A percentile compares a stretch with the other conserved stretches of the same genome.
These are phyloP conservation scores for Annona cherimola DNA, from an alignment of 164 flowering plant species.

Conservation along the genomic window DNA sequence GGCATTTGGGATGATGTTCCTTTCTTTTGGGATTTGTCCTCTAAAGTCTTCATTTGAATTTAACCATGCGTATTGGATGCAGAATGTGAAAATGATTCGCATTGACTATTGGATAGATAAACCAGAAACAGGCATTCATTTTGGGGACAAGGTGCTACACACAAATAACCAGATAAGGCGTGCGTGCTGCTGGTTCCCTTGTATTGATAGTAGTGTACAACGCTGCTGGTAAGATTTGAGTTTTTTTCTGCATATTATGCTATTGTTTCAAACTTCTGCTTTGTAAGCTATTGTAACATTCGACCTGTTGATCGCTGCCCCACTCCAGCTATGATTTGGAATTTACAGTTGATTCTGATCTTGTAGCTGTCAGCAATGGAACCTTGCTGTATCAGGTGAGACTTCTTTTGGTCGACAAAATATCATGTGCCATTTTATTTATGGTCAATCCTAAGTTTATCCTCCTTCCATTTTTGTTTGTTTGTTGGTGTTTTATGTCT, in stretches of 20 bases:
- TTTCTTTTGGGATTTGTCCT: too few relatives aligned
- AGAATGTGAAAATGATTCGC: constrained; percentile 79
- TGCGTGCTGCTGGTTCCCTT: constrained; percentile 97
- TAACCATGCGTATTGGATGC: constrained; percentile 39
- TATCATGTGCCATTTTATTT: too few relatives aligned
- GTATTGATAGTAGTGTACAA: constrained; percentile 66
- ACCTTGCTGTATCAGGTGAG: constrained; percentile 82
- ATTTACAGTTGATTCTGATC: constrained; percentile 75
- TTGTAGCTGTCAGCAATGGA: constrained; percentile 90
- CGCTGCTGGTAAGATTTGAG: constrained; percentile 58
- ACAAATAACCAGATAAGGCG: constrained; percentile 92
- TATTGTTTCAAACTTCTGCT: neutral
- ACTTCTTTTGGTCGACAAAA: neutral
- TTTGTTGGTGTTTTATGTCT: too few relatives aligned
- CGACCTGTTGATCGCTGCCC: neutral
- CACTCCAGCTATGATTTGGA: constrained; percentile 82
- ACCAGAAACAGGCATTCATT: constrained; percentile 81
- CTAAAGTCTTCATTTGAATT: too few relatives aligned
- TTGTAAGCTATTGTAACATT: neutral
- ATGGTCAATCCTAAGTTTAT: too few relatives aligned
- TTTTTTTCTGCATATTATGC: neutral
- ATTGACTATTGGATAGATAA: constrained; percentile 86
- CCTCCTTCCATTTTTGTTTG: too few relatives aligned
- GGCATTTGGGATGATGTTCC: too few relatives aligned
- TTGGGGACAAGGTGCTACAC: constrained; percentile 52